Base-by-base conservation (phyloP, 345 rosid species). In the Euphorbia tirucalli region DNA sequence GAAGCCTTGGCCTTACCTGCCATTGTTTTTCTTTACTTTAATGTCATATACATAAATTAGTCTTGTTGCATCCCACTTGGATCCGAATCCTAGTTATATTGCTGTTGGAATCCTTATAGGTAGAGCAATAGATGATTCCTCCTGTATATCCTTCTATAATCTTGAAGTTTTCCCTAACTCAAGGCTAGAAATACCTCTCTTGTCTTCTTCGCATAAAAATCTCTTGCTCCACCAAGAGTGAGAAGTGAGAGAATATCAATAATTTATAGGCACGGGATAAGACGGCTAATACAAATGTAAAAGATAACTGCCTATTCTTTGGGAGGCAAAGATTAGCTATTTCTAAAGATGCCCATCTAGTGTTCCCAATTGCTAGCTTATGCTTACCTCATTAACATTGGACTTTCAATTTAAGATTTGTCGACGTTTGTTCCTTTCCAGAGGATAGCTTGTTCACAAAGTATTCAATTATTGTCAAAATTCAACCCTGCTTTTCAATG, bases 371-470 rank as follows among this genome's bases (percentile, higher is more conserved):
- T n/a, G 46, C 44, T 9, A 16, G 66, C 66, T 32, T 32, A 43
- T 61, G 25, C 19, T 61, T 61, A n/a, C 21, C 25, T 32, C n/a
- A 13, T 15, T 50, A 35, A 61, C 27, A 61, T 43, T 31, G 21
- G 69, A 30, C 69, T 43, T 44, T 35, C 55, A 46, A 25, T 3
- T 65, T 31, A 44, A 27, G 69, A 44, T 44, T 65, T 19, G 69
- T 44, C 37, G 14, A 24, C 69, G 37, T 44, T 65, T 24, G 27
- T 44, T 65, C 69, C 69, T 65, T 64, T 65, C 44, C 69, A 65
- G 69, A 43, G 32, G 56, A 25, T 65, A 7, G 69, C 69, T 65
- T 65, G 37, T 44, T 44, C 14, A 14, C 37, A 44, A 65, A 65
- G 69, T 44, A 43, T 65, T 65, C 68, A 39, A 39, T 65, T 44